phyloP scores from a whole-genome alignment of 2,329 filamentous ascomycete genomes.

The Erysiphe pulchra region DNA sequence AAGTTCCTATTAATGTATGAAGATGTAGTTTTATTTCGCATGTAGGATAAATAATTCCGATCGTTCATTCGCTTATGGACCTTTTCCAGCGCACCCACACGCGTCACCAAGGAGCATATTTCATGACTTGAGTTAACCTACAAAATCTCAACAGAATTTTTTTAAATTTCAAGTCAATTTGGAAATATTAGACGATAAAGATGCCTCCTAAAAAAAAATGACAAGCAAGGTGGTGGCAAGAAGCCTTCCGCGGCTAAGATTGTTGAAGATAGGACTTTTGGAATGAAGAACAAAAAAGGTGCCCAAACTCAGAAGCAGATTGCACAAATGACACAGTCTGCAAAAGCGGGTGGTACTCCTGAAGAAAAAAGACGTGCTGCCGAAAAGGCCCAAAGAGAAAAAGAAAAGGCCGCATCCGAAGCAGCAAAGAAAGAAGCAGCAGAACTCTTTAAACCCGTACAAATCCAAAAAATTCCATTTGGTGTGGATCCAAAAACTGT shows the following conservation, averaged over 20 bases:
- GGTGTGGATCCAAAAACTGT: constrained; percentile 97
- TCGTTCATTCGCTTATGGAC: too few relatives aligned
- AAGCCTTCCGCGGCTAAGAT: constrained; percentile 27
- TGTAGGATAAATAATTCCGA: too few relatives aligned
- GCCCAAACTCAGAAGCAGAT: constrained; percentile 75
- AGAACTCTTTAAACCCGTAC: constrained; percentile 66
- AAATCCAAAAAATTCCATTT: constrained; percentile 93
- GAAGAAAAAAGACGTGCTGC: constrained; percentile 65
- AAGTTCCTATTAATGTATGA: too few relatives aligned
- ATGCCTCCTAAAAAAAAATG: constrained; percentile 43
- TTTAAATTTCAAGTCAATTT: neutral
- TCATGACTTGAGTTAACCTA: too few relatives aligned
- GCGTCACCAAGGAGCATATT: too few relatives aligned
- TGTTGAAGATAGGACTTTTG: constrained; percentile 90
- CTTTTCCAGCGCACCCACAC: too few relatives aligned
- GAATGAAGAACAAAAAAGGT: constrained; percentile 99
- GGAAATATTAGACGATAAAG: constrained; percentile 15
- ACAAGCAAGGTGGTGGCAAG: constrained; percentile 23
- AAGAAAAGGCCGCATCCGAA: constrained; percentile 80
- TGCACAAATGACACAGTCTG: constrained; percentile 51
- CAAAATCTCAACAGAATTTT: too few relatives aligned
- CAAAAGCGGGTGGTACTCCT: constrained; percentile 47
- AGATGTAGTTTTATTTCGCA: too few relatives aligned
- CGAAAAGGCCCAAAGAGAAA: constrained; percentile 43
- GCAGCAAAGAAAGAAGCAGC: constrained; percentile 57